These are phyloP conservation scores for Ulmus americana DNA, from an alignment of 331 rosid genomes.

Conservation along the genomic window DNA sequence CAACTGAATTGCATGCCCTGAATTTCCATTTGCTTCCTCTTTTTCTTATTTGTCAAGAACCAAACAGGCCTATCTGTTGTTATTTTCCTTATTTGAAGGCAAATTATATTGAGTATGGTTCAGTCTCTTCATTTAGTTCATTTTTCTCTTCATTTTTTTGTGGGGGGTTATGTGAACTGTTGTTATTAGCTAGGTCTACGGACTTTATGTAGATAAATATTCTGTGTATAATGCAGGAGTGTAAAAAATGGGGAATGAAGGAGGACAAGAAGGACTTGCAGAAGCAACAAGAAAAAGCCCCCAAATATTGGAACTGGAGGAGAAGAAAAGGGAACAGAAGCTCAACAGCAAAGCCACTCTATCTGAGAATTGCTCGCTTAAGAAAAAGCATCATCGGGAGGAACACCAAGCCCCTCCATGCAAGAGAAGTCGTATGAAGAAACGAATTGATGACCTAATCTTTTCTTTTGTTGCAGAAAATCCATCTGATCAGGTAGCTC, in stretches of 20 bases:
- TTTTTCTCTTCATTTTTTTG: neutral
- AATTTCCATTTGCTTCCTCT: neutral
- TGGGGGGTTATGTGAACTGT: neutral
- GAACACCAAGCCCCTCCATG: neutral
- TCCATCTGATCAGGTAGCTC: conserved; percentile 28
- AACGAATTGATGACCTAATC: conserved; percentile 28
- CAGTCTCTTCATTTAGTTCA: neutral
- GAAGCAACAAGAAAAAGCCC: conserved; percentile 29
- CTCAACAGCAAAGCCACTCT: neutral
- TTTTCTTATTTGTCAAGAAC: conserved; percentile 2
- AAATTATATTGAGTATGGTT: neutral
- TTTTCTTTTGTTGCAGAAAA: neutral
- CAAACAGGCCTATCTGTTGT: neutral
- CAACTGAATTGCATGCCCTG: conserved; percentile 7
- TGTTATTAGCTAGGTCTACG: neutral
- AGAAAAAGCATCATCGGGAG: neutral
- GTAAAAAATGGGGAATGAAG: conserved; percentile 14
- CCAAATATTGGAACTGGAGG: conserved; percentile 29
- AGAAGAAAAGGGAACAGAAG: conserved; percentile 15
- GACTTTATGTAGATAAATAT: neutral
- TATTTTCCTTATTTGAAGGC: neutral
- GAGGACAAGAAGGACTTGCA: neutral
- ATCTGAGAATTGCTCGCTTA: neutral
- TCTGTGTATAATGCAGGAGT: conserved; percentile 2
- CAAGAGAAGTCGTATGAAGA: conserved; percentile 30